Percentiles rank a stretch among this genome's conserved stretches.
Conservation (phyloP, 2,329 filamentous ascomycete genomes). For the Aspergillus caelatus region DNA sequence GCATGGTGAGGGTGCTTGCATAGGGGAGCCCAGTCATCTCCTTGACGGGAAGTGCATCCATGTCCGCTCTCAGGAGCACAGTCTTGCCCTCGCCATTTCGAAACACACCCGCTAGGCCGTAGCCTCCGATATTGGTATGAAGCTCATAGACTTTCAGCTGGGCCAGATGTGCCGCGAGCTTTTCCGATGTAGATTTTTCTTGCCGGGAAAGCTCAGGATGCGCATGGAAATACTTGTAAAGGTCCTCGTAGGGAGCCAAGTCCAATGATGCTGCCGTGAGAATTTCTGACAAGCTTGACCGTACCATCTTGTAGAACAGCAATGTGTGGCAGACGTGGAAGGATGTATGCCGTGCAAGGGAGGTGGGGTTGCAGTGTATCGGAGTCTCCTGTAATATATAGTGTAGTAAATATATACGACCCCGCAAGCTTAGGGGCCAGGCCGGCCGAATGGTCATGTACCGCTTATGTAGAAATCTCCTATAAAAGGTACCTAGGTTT, state of each 20-base stretch:
- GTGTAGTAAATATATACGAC: too few species aligned
- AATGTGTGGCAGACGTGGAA: not conserved
- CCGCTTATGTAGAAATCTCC: too few species aligned
- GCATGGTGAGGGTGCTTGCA: conserved; percentile 49
- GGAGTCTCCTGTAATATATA: too few species aligned
- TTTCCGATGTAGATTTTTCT: conserved; percentile 57
- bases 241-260: conserved; percentile 51
- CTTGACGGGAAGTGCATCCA: conserved; percentile 54
- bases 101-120: conserved; percentile 48
- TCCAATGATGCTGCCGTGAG: conserved; percentile 28
- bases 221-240: conserved; percentile 63
- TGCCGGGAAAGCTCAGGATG: conserved; percentile 63
- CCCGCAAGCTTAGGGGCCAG: too few species aligned
- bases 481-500: too few species aligned
- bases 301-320: conserved; percentile 28
- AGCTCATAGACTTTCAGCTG: conserved; percentile 37
- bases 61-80: conserved; percentile 52
- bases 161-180: conserved; percentile 48
- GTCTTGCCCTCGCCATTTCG: conserved; percentile 48
- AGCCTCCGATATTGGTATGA: conserved; percentile 49
- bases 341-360: not conserved
- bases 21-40: conserved; percentile 54
- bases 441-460: too few species aligned
- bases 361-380: not conserved
- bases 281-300: conserved; percentile 23